Conservation (phyloP, 2,329 filamentous ascomycete genomes). For the Phialophora chinensis region DNA sequence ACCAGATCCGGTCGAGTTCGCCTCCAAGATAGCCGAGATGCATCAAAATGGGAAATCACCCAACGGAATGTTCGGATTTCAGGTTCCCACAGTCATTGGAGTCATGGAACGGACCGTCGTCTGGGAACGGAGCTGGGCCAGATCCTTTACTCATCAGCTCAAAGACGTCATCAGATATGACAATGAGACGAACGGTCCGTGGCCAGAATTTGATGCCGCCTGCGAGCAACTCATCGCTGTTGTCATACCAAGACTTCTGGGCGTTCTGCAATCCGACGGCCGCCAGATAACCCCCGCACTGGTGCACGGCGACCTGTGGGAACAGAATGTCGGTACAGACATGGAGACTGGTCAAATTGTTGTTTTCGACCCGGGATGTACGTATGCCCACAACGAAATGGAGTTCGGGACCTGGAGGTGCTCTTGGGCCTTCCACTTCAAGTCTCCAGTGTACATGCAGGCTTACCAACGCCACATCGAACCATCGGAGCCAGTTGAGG, state of each 20-base stretch:
- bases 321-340: slow-evolving; percentile 14
- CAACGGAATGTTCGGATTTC: slow-evolving; percentile 17
- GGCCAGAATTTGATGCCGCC: slow-evolving; percentile 13
- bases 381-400: slow-evolving; percentile 24
- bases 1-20: slow-evolving; percentile 21
- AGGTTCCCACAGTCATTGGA: slow-evolving; percentile 9
- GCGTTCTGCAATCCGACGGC: slow-evolving; percentile 10
- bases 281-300: slow-evolving; percentile 11
- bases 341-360: slow-evolving; percentile 5
- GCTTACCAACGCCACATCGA: slow-evolving; percentile 38
- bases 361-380: slow-evolving; percentile 13
- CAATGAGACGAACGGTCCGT: slow-evolving; percentile 16
- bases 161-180: slow-evolving; percentile 15
- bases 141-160: slow-evolving; percentile 9
- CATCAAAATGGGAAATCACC: slow-evolving; percentile 23
- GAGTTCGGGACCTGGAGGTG: slow-evolving; percentile 39
- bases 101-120: slow-evolving; percentile 17
- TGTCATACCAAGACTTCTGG: slow-evolving; percentile 12
- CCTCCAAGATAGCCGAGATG: slow-evolving; percentile 16
- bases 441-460: slow-evolving; percentile 30
- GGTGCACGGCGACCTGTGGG: slow-evolving; percentile 14
- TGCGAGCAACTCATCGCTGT: slow-evolving; percentile 13
- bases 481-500: slow-evolving; percentile 40
- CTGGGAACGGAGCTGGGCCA: slow-evolving; percentile 13
- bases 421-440: slow-evolving; percentile 37